These are phyloP conservation scores for Phytophthora pluvialis DNA, from an alignment of 352 stramenopile genomes.

Conservation along the genomic window DNA sequence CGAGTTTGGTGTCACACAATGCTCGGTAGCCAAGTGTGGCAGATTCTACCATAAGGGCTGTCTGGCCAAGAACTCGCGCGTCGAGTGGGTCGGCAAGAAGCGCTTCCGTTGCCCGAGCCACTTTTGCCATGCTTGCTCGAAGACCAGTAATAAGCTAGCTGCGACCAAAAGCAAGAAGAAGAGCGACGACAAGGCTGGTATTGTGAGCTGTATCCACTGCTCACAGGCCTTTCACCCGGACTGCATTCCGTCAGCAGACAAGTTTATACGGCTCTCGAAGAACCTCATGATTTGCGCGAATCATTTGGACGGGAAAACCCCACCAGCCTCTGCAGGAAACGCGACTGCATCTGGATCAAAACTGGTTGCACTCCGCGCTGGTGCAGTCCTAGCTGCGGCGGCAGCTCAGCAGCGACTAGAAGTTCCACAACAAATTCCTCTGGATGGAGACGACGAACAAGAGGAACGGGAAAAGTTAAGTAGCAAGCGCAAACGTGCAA, in stretches of 20 bases:
- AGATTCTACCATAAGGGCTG: constrained; percentile 94
- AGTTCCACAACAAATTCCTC: constrained; percentile 34
- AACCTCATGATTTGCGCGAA: constrained; percentile 91
- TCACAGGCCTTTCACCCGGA: constrained; percentile 79
- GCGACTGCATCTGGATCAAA: constrained; percentile 6
- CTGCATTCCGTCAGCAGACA: constrained; percentile 77
- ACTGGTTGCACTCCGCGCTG: constrained; percentile 10
- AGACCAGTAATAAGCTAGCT: constrained; percentile 20
- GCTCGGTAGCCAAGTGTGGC: constrained; percentile 91
- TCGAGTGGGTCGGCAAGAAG: constrained; percentile 90
- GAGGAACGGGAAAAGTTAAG: constrained; percentile 24
- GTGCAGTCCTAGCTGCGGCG: constrained; percentile 26
- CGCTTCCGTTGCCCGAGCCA: constrained; percentile 92
- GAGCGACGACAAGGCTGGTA: constrained; percentile 32
- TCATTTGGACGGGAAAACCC: constrained; percentile 68
- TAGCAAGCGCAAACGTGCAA: constrained; percentile 43
- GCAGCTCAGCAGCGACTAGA: constrained; percentile 34
- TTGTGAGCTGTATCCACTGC: constrained; percentile 91
- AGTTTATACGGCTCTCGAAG: constrained; percentile 84
- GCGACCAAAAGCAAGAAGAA: constrained; percentile 49
- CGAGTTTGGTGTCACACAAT: constrained; percentile 92
- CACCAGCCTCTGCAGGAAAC: constrained; percentile 17
- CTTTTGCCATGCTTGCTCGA: constrained; percentile 83
- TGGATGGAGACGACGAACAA: constrained; percentile 41
- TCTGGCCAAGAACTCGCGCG: constrained; percentile 70